These are phyloP conservation scores for Leptodontidium sp. DNA, from an alignment of 2,329 filamentous ascomycete genomes.

Conservation along the genomic window DNA sequence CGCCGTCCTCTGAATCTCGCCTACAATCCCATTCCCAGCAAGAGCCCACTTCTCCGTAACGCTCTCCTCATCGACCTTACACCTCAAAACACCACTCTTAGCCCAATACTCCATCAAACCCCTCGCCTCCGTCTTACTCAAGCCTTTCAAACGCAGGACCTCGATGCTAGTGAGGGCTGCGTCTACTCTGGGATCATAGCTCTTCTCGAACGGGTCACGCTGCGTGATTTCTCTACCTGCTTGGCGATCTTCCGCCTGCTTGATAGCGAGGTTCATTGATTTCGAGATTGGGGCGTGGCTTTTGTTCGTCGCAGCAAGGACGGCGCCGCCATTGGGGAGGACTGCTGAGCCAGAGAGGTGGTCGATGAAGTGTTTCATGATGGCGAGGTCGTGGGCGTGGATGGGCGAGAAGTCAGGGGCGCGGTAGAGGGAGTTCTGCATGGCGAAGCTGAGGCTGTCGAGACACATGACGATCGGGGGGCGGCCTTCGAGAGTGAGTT, in stretches of 20 bases:
- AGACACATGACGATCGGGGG: slow-evolving; percentile 74
- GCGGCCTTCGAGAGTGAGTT: slow-evolving; percentile 66
- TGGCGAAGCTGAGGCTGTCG: slow-evolving; percentile 83
- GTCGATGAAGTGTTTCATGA: slow-evolving; percentile 78
- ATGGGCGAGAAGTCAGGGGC: slow-evolving; percentile 74
- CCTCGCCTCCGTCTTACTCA: slow-evolving; percentile 77
- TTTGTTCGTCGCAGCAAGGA: slow-evolving; percentile 77
- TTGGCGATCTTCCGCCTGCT: slow-evolving; percentile 52
- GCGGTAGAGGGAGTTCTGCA: slow-evolving; percentile 80
- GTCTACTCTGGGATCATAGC: slow-evolving; percentile 65
- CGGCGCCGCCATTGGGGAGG: slow-evolving; percentile 77
- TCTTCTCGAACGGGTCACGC: slow-evolving; percentile 61
- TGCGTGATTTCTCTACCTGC: slow-evolving; percentile 48
- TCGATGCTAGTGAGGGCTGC: slow-evolving; percentile 59
- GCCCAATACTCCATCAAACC: slow-evolving; percentile 94
- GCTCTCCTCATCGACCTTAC: slow-evolving; percentile 71
- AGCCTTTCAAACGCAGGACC: slow-evolving; percentile 67
- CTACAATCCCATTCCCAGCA: slow-evolving; percentile 81
- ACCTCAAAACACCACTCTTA: slow-evolving; percentile 79
- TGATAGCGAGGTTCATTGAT: slow-evolving; percentile 74
- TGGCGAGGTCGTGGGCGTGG: slow-evolving; percentile 84
- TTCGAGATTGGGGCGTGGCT: slow-evolving; percentile 73
- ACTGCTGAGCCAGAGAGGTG: slow-evolving; percentile 68
- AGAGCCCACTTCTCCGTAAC: slow-evolving; percentile 87
- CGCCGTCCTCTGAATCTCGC: slow-evolving; percentile 80